Evolutionary conservation across 164 flowering plant genomes (phyloP), one percentile per base, ranked within the genome.

Genomic region (Umbilicus rupestris): DNA sequence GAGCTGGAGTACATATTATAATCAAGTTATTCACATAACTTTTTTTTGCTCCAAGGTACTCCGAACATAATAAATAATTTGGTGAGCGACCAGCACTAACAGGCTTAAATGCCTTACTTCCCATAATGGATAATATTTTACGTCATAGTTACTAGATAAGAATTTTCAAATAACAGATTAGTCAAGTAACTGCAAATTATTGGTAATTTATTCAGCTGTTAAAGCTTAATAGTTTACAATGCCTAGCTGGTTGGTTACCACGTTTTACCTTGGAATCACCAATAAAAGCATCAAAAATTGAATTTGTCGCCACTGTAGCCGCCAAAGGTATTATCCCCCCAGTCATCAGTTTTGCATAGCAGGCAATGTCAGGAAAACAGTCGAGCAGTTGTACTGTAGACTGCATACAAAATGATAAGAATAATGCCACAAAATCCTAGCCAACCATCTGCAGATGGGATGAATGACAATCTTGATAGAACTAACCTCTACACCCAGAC

Each of bases 281-380:
- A 71, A 78, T 60, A 76, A 94, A 91, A 65, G 91, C 83, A 71
- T 82, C 69, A 78, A 87, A 94, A 64, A 88, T 83, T 68, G 80
- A 81, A 57, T 82, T 80, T 50, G 96, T 75, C 39, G 99, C 94
- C 79, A 94, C 79, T 60, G 97, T 94, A 52, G 82, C 96, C 67
- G 99, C 80, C 77, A 94, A 82, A 6, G 99, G 99, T 72, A 94
- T 75, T 55, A 84, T 67, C 46, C 97, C 99, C 68, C 99, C 99
- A 52, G 89, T 94, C 92, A 94, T 75, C 75, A 94, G 80, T 83
- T 94, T 94, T 17, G 76, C 96, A 75, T 62, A 91, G 76, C 99
- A 94, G 65, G 96, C 87, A 74, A 94, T 88, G 76, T 94, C 99
- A 60, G 99, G 97, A 46, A 71, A 64, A 73, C 92, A 87, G 52